A percentile compares a stretch with the other conserved stretches of the same genome.
phyloP scores from a whole-genome alignment of 345 rosid species.

The Turritis glabra region DNA sequence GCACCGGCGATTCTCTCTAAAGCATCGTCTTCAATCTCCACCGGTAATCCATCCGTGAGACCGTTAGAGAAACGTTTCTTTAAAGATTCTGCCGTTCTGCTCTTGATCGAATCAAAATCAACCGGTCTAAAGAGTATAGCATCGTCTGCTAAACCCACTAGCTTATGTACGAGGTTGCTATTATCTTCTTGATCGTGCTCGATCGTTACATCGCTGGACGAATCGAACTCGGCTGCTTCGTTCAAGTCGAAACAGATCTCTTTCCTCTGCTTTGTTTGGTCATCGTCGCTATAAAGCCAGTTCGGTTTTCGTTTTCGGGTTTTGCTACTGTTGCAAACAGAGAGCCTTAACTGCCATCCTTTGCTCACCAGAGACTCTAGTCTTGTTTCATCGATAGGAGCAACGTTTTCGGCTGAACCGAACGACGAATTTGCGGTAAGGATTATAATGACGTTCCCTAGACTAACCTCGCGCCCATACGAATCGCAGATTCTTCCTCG shows the following conservation, averaged over 20 bases:
- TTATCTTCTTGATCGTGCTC: slow-evolving; percentile 74
- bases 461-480: slow-evolving; percentile 89
- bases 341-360: slow-evolving; percentile 73
- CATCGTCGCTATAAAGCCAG: slow-evolving; percentile 59
- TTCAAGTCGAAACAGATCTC: slow-evolving; percentile 79
- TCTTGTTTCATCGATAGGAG: slow-evolving; percentile 62
- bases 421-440: slow-evolving; percentile 63
- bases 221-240: slow-evolving; percentile 64
- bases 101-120: slow-evolving; percentile 56
- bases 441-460: slow-evolving; percentile 82
- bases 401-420: slow-evolving; percentile 45
- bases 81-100: slow-evolving; percentile 45
- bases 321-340: slow-evolving; percentile 48
- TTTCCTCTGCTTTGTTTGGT: slow-evolving; percentile 61
- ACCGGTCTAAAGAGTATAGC: slow-evolving; percentile 70
- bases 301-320: slow-evolving; percentile 69
- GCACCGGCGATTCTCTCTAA: slow-evolving; percentile 71
- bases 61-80: slow-evolving; percentile 50
- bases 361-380: slow-evolving; percentile 54
- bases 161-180: slow-evolving; percentile 48
- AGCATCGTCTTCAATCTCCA: slow-evolving; percentile 69
- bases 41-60: slow-evolving; percentile 31
- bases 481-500: slow-evolving; percentile 88
- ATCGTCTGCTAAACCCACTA: slow-evolving; percentile 55
- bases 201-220: slow-evolving; percentile 80